These are phyloP conservation scores for Schwanniomyces occidentalis DNA, from an alignment of 805 yeast genomes.

Conservation along the genomic window DNA sequence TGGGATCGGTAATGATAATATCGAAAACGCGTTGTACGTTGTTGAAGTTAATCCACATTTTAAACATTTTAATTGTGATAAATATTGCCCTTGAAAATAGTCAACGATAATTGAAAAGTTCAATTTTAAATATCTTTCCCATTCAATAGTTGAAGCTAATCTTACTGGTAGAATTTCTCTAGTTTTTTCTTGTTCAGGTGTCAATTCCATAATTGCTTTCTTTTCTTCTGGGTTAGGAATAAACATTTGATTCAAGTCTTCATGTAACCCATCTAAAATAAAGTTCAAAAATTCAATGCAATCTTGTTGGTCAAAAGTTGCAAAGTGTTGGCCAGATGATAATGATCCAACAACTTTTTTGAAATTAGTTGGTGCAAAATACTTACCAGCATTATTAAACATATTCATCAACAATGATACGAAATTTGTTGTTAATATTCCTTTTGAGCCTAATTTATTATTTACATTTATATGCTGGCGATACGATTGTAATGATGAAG, in stretches of 20 bases:
- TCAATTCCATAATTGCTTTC: slow-evolving; percentile 44
- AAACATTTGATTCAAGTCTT: slow-evolving; percentile 72
- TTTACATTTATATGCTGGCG: slow-evolving; percentile 67
- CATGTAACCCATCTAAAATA: slow-evolving; percentile 74
- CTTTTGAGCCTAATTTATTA: slow-evolving; percentile 78
- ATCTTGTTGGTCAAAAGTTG: slow-evolving; percentile 76
- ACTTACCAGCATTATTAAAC: slow-evolving; percentile 46
- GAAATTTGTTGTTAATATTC: slow-evolving; percentile 70
- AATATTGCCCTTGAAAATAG: slow-evolving; percentile 84
- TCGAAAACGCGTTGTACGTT: slow-evolving; percentile 80
- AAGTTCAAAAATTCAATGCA: slow-evolving; percentile 80
- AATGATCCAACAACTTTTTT: slow-evolving; percentile 67
- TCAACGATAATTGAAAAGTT: slow-evolving; percentile 81
- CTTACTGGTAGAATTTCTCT: slow-evolving; percentile 76
- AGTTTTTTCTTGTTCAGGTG: slow-evolving; percentile 62
- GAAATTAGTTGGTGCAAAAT: slow-evolving; percentile 62
- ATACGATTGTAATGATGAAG: slow-evolving; percentile 46
- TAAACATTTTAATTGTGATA: slow-evolving; percentile 74
- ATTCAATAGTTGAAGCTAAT: slow-evolving; percentile 82
- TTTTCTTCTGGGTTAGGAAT: slow-evolving; percentile 30
- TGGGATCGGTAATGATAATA: slow-evolving; percentile 79
- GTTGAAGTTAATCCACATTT: slow-evolving; percentile 78
- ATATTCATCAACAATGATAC: slow-evolving; percentile 59
- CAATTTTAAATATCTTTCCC: slow-evolving; percentile 83
- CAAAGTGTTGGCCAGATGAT: slow-evolving; percentile 58